Evolutionary conservation across 1,139 yeast species (phyloP), one percentile per base, ranked within the genome.

Genomic region (Saccharomycopsis hybrid): DNA sequence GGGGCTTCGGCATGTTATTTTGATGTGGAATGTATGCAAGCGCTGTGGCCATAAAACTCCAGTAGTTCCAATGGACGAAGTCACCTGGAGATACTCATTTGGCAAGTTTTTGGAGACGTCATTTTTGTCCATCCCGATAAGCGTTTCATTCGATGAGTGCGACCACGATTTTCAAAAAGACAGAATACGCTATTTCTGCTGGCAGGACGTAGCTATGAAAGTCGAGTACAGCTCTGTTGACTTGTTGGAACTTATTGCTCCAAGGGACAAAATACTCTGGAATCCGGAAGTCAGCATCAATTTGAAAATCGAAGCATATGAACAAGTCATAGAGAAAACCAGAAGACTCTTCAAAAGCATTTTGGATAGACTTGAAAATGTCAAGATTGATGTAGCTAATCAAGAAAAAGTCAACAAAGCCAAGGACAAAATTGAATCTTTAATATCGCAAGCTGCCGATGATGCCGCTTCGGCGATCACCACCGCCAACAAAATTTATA

Each of bases 11-110:
- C 77, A 82, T 58, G 77, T 77, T 11, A 79, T 94, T 46, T 70
- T 89, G 45, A 83, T 90, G 73, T 92, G 98, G 98, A 85, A 95
- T 62, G 80, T 77, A 57, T 92, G 99, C 65, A 86, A 85, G 52
- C 73, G 72, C 46, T 92, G 99, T 63, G 77, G 80, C 24, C 76
- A 73, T 44, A 74, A 84, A 0, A 82, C 95, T 2, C 95, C 96
- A 0, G 81, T 85, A 9, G 69, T 82, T 30, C 86, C 89, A 11
- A 79, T 94, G 84, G 85, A 87, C 58, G 92, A 88, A 49, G 84
- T 82, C 31, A 82, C 97, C 0, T 89, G 94, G 81, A 87, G 83
- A 60, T 82, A 82, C 56, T 90, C 97, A 0, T 81, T 92, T 64
- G 98, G 98, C 0, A 92, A 92, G 61, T 92, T 85, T 61, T 71